These are phyloP conservation scores for Naganishia cerealis DNA, from an alignment of 1,284 basidiomycete species.

Conservation along the genomic window DNA sequence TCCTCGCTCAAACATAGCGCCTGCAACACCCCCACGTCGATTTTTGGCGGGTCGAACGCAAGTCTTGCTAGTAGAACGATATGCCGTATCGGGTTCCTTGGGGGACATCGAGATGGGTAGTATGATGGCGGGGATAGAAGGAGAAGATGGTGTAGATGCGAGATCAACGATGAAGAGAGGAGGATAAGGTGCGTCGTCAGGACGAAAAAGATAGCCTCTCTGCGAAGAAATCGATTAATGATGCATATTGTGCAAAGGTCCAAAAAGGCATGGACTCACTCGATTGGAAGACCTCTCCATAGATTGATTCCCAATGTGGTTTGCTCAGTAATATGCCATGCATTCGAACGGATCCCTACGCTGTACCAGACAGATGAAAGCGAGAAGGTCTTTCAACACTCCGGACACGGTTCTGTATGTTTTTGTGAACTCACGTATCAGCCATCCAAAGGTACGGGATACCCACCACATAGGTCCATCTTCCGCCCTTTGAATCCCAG, in stretches of 20 bases:
- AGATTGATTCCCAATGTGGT: conserved; percentile 41
- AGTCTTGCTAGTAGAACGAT: conserved; percentile 41
- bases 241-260: not conserved
- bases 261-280: conserved; percentile 37
- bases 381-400: not conserved
- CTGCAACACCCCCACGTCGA: conserved; percentile 37
- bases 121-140: conserved; percentile 22
- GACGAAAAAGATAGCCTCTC: conserved; percentile 48
- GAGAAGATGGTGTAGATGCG: conserved; percentile 40
- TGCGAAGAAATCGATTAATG: conserved; percentile 25
- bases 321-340: conserved; percentile 41
- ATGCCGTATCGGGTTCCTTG: conserved; percentile 40
- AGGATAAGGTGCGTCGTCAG: conserved; percentile 45
- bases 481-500: conserved; percentile 1
- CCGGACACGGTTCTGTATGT: not conserved
- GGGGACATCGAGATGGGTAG: conserved; percentile 41
- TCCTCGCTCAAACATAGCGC: conserved; percentile 40
- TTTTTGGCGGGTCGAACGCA: conserved; percentile 40
- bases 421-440: conserved; percentile 43
- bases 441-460: conserved; percentile 41
- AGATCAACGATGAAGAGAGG: conserved; percentile 44
- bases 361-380: conserved; percentile 26
- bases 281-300: conserved; percentile 44
- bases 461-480: conserved; percentile 33
- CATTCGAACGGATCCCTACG: conserved; percentile 41